A percentile compares a stretch with the other conserved stretches of the same genome.
Conservation (phyloP, 345 rosid genomes). For the Hibiscus tridactylites region DNA sequence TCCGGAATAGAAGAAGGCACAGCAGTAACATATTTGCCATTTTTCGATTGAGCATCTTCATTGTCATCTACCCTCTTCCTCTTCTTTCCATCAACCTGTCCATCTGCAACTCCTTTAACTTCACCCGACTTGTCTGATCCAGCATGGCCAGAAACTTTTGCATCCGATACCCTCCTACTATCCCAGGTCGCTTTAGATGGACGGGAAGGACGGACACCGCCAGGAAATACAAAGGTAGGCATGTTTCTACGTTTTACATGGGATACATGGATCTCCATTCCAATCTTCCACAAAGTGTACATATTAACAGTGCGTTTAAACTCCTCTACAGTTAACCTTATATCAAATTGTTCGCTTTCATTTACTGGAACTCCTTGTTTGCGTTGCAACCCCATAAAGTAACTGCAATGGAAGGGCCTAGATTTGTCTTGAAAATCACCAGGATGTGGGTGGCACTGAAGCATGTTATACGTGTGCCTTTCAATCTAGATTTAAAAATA, state of each 20-base stretch:
- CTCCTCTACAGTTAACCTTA: conserved; percentile 84
- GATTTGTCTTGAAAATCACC: conserved; percentile 70
- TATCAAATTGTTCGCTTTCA: conserved; percentile 80
- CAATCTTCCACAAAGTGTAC: conserved; percentile 56
- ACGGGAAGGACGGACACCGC: conserved; percentile 70
- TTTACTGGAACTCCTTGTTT: conserved; percentile 76
- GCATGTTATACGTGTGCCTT: conserved; percentile 75
- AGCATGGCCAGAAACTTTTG: conserved; percentile 29
- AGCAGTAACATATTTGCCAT: conserved; percentile 21
- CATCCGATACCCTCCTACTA: conserved; percentile 39
- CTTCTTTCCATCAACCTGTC: conserved; percentile 51
- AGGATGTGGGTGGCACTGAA: conserved; percentile 94
- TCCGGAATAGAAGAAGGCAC: conserved; percentile 31
- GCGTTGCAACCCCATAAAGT: conserved; percentile 96
- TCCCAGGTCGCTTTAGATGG: conserved; percentile 70
- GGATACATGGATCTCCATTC: conserved; percentile 76
- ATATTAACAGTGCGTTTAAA: conserved; percentile 60
- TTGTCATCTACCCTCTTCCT: conserved; percentile 50
- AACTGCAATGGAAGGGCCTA: conserved; percentile 57
- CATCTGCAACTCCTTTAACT: conserved; percentile 47
- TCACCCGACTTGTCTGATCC: conserved; percentile 43
- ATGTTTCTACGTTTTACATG: conserved; percentile 66
- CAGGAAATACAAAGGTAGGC: conserved; percentile 80
- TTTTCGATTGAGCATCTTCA: conserved; percentile 27
- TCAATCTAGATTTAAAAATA: conserved; percentile 52